phyloP scores from a whole-genome alignment of 257 asterid species.

The Przewalskia tangutica region DNA sequence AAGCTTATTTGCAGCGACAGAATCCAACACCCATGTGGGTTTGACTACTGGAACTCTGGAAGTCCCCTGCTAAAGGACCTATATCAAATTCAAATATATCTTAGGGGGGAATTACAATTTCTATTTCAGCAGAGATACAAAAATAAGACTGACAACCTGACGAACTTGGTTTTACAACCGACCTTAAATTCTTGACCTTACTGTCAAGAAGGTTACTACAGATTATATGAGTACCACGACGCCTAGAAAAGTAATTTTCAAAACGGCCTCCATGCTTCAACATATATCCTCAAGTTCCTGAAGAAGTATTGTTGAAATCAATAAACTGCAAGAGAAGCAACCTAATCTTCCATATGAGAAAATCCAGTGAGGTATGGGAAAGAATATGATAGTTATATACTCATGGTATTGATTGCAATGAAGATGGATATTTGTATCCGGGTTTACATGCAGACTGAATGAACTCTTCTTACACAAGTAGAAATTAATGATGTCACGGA shows the following conservation, averaged over 20 bases:
- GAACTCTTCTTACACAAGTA: neutral
- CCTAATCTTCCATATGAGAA: neutral
- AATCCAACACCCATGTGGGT: constrained; percentile 87
- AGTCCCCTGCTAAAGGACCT: constrained; percentile 98
- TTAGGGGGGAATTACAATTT: neutral
- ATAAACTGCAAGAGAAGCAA: constrained; percentile 1
- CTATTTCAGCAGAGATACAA: constrained; percentile 8
- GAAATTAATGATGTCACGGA: constrained; percentile 3
- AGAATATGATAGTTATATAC: neutral
- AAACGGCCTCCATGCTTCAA: constrained; percentile 78
- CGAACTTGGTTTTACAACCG: constrained; percentile 11
- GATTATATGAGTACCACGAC: constrained; percentile 75
- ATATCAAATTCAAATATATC: neutral
- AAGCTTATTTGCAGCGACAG: constrained; percentile 73
- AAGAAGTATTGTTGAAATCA: neutral
- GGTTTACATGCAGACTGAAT: neutral
- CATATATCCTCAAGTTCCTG: constrained; percentile 93
- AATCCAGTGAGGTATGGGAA: neutral
- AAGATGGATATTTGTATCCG: neutral
- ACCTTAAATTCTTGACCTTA: constrained; percentile 94
- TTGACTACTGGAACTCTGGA: constrained; percentile 90
- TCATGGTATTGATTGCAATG: neutral
- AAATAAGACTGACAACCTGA: constrained; percentile 4
- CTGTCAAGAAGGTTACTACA: constrained; percentile 95
- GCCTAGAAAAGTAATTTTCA: constrained; percentile 85